These are phyloP conservation scores for Agrostemma githago DNA, from an alignment of 148 eudicot genomes.

Conservation along the genomic window DNA sequence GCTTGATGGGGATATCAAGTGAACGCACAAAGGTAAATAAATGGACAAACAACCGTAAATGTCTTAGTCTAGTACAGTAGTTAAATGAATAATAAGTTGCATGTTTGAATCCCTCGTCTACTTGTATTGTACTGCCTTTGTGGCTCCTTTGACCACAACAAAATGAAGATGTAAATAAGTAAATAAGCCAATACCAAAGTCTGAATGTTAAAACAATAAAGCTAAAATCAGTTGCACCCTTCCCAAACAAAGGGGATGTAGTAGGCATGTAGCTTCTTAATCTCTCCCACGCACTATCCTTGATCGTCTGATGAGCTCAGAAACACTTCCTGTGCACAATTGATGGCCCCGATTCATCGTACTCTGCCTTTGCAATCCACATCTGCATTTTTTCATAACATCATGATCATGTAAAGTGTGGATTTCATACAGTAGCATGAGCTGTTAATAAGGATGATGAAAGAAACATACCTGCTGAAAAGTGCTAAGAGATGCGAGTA, in stretches of 20 bases:
- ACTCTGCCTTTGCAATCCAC: conserved; percentile 68
- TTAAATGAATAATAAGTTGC: too few species aligned
- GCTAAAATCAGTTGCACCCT: conserved; percentile 19
- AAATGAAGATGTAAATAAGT: too few species aligned
- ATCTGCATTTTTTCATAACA: conserved; percentile 29
- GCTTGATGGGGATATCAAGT: too few species aligned
- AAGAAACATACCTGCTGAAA: conserved; percentile 60
- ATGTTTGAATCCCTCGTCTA: neutral
- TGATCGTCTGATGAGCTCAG: conserved; percentile 21
- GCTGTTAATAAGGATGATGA: neutral
- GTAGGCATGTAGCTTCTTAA: neutral
- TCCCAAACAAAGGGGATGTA: conserved; percentile 4
- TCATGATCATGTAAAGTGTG: too few species aligned
- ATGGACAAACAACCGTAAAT: neutral
- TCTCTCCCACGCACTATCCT: conserved; percentile 4
- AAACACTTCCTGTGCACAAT: conserved; percentile 60
- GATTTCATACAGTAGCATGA: neutral
- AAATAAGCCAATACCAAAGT: neutral
- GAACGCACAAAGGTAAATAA: neutral
- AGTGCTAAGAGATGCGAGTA: conserved; percentile 80
- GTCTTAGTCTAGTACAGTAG: too few species aligned
- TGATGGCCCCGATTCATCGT: conserved; percentile 55
- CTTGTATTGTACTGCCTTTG: neutral
- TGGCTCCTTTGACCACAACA: neutral
- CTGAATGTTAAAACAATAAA: conserved; percentile 5